Conservation (phyloP, 2,329 filamentous ascomycete species). For the Hysterium pulicare region DNA sequence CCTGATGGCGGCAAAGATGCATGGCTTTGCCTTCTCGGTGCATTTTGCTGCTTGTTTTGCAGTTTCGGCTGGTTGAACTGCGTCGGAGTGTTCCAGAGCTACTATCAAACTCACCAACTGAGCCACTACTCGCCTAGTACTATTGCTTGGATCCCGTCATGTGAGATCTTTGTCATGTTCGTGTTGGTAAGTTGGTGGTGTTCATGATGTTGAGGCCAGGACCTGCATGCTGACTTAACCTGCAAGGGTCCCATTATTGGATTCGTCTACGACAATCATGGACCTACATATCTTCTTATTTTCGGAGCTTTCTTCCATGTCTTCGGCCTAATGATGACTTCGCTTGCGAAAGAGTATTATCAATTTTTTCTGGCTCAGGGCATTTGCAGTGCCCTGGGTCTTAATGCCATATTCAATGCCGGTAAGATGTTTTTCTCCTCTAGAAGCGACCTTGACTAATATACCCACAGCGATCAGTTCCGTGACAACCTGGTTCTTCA, state of each 20-base stretch:
- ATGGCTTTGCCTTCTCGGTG: constrained; percentile 25
- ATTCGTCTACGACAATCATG: constrained; percentile 61
- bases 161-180: constrained; percentile 50
- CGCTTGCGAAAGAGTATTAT: constrained; percentile 50
- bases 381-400: constrained; percentile 47
- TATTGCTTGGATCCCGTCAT: constrained; percentile 47
- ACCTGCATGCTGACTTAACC: no score
- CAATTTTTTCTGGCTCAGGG: constrained; percentile 51
- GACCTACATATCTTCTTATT: constrained; percentile 55
- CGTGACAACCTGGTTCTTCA: constrained; percentile 45
- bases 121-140: constrained; percentile 35
- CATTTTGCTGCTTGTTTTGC: constrained; percentile 25
- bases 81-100: constrained; percentile 46
- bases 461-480: constrained; percentile 25
- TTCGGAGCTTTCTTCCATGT: constrained; percentile 55
- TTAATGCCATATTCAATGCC: constrained; percentile 45
- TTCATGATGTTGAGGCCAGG: no score
- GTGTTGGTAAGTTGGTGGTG: constrained; percentile 41
- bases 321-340: constrained; percentile 59
- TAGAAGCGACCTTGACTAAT: not conserved
- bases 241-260: constrained; percentile 59
- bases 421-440: not conserved
- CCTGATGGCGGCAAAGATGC: constrained; percentile 24
- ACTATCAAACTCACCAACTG: constrained; percentile 45
- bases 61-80: constrained; percentile 44